phyloP scores from a whole-genome alignment of 106 monocot species.

The Acanthochlamys bracteata region DNA sequence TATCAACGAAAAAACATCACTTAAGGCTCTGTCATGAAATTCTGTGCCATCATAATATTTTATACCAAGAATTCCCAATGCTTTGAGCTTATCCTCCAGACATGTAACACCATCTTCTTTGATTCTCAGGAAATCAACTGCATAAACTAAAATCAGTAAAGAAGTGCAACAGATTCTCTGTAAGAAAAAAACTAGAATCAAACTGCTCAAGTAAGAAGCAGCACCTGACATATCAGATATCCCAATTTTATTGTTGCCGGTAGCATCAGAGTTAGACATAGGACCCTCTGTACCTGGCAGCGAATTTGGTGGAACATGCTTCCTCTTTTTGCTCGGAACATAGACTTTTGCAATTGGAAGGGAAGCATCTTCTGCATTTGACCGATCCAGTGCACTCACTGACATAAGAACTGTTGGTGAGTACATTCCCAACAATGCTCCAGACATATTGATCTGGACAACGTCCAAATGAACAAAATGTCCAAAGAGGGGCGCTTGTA shows the following conservation, averaged over 20 bases:
- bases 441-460: not conserved
- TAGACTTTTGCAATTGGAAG: slow-evolving; percentile 66
- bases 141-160: slow-evolving; percentile 16
- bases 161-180: not conserved
- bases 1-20: slow-evolving; percentile 18
- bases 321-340: slow-evolving; percentile 79
- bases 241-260: slow-evolving; percentile 10
- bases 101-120: slow-evolving; percentile 43
- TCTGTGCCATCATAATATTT: slow-evolving; percentile 17
- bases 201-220: not conserved
- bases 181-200: too few species aligned
- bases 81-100: slow-evolving; percentile 67
- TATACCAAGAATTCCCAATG: slow-evolving; percentile 39
- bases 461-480: too few species aligned
- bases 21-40: not conserved
- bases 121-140: slow-evolving; percentile 30
- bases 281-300: slow-evolving; percentile 13
- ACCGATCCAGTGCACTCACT: slow-evolving; percentile 78
- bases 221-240: slow-evolving; percentile 34
- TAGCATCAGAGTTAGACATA: slow-evolving; percentile 8
- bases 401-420: slow-evolving; percentile 3
- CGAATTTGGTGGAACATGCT: slow-evolving; percentile 26
- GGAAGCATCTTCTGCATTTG: slow-evolving; percentile 93
- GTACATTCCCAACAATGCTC: too few species aligned
- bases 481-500: too few species aligned